Percentiles rank a stretch among this genome's conserved stretches.
phyloP scores from a whole-genome alignment of 148 eudicot genomes.

The Oxyria digyna region DNA sequence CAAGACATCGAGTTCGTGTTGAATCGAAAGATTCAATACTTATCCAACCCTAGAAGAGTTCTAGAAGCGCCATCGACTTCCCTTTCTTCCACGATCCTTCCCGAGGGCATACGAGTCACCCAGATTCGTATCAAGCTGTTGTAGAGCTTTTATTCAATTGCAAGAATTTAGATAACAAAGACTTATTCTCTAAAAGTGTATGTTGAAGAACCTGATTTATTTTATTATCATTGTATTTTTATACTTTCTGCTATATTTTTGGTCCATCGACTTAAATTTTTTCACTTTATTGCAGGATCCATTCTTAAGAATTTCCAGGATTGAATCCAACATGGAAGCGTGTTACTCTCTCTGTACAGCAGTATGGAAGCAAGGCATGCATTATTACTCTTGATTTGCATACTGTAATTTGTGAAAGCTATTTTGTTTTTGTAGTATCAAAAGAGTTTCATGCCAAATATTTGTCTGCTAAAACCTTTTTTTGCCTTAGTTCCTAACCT shows the following conservation, averaged over 20 bases:
- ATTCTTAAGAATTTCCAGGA: conserved; percentile 75
- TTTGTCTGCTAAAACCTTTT: no score
- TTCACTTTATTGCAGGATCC: conserved; percentile 48
- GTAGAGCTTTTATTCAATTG: conserved; percentile 60
- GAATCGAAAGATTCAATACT: no score
- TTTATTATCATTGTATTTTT: not conserved
- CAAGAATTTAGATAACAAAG: conserved; percentile 59
- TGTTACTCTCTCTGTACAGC: conserved; percentile 60
- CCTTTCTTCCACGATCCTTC: no score
- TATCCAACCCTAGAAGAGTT: no score
- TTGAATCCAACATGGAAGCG: conserved; percentile 89
- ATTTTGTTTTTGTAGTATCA: no score
- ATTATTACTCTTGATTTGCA: not conserved
- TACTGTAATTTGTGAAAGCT: not conserved
- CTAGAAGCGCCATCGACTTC: no score
- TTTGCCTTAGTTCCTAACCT: no score
- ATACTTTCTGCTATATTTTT: not conserved
- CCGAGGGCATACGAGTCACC: no score
- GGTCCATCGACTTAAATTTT: not conserved
- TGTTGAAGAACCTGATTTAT: not conserved
- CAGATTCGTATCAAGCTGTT: no score
- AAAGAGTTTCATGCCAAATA: no score
- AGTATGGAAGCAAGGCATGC: conserved; percentile 69
- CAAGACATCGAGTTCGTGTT: no score
- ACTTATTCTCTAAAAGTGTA: conserved; percentile 79